Base-by-base conservation (phyloP, 768 basidiomycete genomes). In the Mycena crocata region DNA sequence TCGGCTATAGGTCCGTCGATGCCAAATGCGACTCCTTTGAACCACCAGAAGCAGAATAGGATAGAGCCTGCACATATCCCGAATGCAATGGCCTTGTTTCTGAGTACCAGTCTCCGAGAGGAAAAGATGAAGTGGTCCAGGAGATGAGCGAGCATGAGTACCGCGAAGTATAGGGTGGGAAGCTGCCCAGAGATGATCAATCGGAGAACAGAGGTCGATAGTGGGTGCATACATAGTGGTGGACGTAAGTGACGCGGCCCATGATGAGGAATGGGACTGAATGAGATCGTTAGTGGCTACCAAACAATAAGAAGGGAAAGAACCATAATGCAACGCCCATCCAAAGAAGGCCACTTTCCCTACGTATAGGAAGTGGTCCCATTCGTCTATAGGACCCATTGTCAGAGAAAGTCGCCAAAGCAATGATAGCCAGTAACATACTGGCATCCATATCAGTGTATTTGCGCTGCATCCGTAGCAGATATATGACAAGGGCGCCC, bases 261-360 rank as follows among this genome's bases (percentile, higher is more conserved):
- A 99, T 99, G 81, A 98, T 90, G 70, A 98, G 81, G 90, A 98
- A 99, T 2, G 97, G 97, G 26, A 92, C 96, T 98, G 71, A 13
- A 48, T 37, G 35, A 35, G 37, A 39, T 23, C n/a, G 21, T 26
- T 19, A 59, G 26, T 31, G 13, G 26, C 26, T 58, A 31, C 40
- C 17, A 30, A 58, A 55, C 23, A 37, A n/a, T 14, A 34, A 34
- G 21, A 23, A 3, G 23, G 32, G 40, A 1, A 81, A 92, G 74
- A 71, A 96, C 96, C 73, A 73, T 88, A 99, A 80, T 99, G 97
- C 74, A 98, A 85, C 21, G 86, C 80, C 97, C 97, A 99, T 10
- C 98, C 97, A 60, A 91, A 85, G 76, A 96, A 90, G 1, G 95
- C 94, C 39, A 99, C 85, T 81, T 98, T 98, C 26, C 90, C 88